These are phyloP conservation scores for Thymus quinquecostatus DNA, from an alignment of 257 asterid species.

Conservation along the genomic window DNA sequence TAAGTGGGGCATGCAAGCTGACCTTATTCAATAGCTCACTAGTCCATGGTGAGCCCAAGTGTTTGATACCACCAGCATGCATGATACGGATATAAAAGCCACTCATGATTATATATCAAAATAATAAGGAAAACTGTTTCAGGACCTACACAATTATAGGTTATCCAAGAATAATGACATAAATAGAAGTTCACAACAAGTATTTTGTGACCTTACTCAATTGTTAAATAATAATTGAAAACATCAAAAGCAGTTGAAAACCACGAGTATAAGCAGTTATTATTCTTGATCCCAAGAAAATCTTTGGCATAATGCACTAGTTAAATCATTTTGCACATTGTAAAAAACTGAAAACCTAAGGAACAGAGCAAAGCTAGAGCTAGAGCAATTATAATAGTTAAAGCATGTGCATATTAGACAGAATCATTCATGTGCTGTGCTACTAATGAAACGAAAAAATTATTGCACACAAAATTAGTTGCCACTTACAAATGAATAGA, in stretches of 20 bases:
- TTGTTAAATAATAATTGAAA: background rate
- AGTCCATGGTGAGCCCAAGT: background rate
- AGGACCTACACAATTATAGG: background rate
- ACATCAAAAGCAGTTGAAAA: background rate
- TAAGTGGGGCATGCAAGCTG: background rate
- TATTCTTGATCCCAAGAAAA: background rate
- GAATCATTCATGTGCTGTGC: background rate
- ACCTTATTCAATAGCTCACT: background rate
- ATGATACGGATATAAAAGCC: background rate
- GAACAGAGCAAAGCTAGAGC: background rate
- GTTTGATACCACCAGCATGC: background rate
- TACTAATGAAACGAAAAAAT: background rate
- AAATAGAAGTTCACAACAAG: no score
- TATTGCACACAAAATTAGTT: background rate
- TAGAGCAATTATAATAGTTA: background rate
- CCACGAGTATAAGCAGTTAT: background rate
- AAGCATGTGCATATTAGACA: no score
- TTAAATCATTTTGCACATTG: background rate
- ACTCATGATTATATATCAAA: background rate
- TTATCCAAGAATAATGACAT: background rate
- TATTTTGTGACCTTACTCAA: background rate
- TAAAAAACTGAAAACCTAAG: background rate
- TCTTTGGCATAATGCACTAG: background rate
- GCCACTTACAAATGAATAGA: no score
- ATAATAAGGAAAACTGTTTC: background rate